A percentile compares a stretch with the other conserved stretches of the same genome.
These are phyloP conservation scores for Fagopyrum esculentum DNA, from an alignment of 148 eudicot genomes.

Conservation along the genomic window DNA sequence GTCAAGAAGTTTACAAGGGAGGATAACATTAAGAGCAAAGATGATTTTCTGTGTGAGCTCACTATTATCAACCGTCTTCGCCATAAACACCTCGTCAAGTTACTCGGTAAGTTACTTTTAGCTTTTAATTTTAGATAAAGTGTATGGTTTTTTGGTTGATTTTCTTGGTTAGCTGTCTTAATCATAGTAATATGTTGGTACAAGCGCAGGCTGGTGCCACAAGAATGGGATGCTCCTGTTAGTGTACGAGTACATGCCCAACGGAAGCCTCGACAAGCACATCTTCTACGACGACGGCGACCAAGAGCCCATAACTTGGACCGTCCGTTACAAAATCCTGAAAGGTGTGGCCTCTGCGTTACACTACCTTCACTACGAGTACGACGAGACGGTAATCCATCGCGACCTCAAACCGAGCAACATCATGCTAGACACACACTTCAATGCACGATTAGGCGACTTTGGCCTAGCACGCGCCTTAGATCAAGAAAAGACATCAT, in stretches of 20 bases:
- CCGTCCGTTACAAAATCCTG: slow-evolving; percentile 37
- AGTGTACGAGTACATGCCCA: slow-evolving; percentile 85
- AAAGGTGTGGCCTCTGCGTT: slow-evolving; percentile 44
- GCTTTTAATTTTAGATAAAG: no score
- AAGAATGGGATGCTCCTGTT: slow-evolving; percentile 56
- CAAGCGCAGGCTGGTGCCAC: slow-evolving; percentile 79
- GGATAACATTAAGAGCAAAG: slow-evolving; percentile 53
- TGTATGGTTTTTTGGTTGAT: no score
- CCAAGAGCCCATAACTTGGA: slow-evolving; percentile 30
- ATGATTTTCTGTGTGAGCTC: slow-evolving; percentile 88
- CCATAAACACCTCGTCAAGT: slow-evolving; percentile 70
- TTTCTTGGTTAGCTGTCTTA: not conserved
- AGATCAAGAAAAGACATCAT: slow-evolving; percentile 59
- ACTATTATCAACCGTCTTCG: slow-evolving; percentile 83
- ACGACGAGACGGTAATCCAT: slow-evolving; percentile 66
- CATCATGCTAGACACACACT: slow-evolving; percentile 67
- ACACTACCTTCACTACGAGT: slow-evolving; percentile 64
- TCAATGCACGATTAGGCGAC: slow-evolving; percentile 81
- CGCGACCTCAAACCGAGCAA: slow-evolving; percentile 87
- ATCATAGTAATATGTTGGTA: not conserved
- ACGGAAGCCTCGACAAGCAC: slow-evolving; percentile 75
- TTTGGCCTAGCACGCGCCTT: slow-evolving; percentile 82
- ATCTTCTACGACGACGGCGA: slow-evolving; percentile 26
- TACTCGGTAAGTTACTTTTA: slow-evolving; percentile 51
- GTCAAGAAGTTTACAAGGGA: slow-evolving; percentile 76